Evolutionary conservation across 2,329 filamentous ascomycete genomes (phyloP), one percentile per base, ranked within the genome.

Genomic region (Botrytis deweyae): DNA sequence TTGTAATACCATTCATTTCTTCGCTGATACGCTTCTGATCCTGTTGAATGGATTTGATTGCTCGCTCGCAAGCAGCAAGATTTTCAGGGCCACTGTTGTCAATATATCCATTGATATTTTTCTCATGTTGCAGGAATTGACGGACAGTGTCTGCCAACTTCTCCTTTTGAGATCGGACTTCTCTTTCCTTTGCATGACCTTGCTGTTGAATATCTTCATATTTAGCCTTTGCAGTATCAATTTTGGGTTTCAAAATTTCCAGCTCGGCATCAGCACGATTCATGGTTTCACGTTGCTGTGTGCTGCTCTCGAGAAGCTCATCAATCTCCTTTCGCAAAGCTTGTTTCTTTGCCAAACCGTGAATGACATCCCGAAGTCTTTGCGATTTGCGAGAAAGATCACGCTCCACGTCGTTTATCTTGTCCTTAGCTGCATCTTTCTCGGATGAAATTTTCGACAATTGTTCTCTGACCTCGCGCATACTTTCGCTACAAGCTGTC

Each of bases 271-370:
- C 94, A 1, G 90, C 88, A 72, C 87, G 85, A 74, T 89, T 88
- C 61, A 97, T 92, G 36, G 86, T 83, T 44, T 92, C 90, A 66
- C 91, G 90, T 80, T 95, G 91, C 76, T 92, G 88, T 36, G 80
- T 81, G 76, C 90, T 93, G 61, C 91, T 88, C 16, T 88, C 88
- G 79, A 90, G 93, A 77, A 93, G 87, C 73, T 92, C 88, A 74
- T 93, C 89, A 46, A 98, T 89, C 76, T 94, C 92, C 59, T 85
- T 84, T 75, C 89, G 85, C 36, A 97, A 85, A 62, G 88, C 87
- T 58, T 88, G 87, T 84, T 95, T 97, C 83, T 93, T 94, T 81
- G 97, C 94, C 40, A 98, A 86, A 78, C 95, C 90, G 74, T 92
- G 91, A 66, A 88, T 87, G 1, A 92, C 89, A 70, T 88, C 88